A percentile compares a stretch with the other conserved stretches of the same genome.
Evolutionary conservation across 352 stramenopile genomes (phyloP).

Genomic region (Sclerospora graminicola): DNA sequence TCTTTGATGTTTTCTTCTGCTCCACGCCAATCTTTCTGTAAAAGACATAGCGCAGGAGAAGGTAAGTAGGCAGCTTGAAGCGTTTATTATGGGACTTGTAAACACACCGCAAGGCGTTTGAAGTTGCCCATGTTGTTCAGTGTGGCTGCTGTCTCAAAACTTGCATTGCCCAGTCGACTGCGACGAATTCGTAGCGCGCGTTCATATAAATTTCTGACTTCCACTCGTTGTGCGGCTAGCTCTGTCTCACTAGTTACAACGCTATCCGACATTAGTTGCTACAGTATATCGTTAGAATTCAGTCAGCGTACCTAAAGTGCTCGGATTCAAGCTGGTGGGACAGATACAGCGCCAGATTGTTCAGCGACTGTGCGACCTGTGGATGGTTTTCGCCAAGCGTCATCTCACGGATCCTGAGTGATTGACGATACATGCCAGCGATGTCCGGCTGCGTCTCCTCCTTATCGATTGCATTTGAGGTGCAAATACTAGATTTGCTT

Average conservation of each 20-base stretch:
- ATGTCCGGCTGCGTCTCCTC: slow-evolving; percentile 36
- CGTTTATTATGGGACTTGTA: no score
- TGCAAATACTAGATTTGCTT: slow-evolving; percentile 14
- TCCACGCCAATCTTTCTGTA: slow-evolving; percentile 49
- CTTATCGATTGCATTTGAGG: slow-evolving; percentile 13
- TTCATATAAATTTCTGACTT: slow-evolving; percentile 59
- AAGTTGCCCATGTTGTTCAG: slow-evolving; percentile 82
- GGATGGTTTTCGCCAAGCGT: slow-evolving; percentile 57
- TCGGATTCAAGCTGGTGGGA: slow-evolving; percentile 52
- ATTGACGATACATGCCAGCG: slow-evolving; percentile 61
- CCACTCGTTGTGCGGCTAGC: slow-evolving; percentile 24
- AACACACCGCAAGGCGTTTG: slow-evolving; percentile 55
- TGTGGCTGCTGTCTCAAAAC: slow-evolving; percentile 67
- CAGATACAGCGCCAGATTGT: slow-evolving; percentile 69
- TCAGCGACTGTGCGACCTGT: slow-evolving; percentile 70
- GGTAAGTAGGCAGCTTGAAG: no score
- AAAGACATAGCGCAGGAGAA: background rate
- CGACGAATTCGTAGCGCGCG: slow-evolving; percentile 58
- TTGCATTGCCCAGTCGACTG: slow-evolving; percentile 61
- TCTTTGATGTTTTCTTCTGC: slow-evolving; percentile 70
- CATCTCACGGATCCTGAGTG: slow-evolving; percentile 64
- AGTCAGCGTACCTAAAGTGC: slow-evolving; percentile 31
- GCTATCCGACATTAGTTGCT: background rate
- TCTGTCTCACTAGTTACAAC: slow-evolving; percentile 18
- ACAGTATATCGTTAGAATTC: background rate